Evolutionary conservation across 2,329 filamentous ascomycete species (phyloP), one percentile per base, ranked within the genome.

Genomic region (Fusarium albidum): DNA sequence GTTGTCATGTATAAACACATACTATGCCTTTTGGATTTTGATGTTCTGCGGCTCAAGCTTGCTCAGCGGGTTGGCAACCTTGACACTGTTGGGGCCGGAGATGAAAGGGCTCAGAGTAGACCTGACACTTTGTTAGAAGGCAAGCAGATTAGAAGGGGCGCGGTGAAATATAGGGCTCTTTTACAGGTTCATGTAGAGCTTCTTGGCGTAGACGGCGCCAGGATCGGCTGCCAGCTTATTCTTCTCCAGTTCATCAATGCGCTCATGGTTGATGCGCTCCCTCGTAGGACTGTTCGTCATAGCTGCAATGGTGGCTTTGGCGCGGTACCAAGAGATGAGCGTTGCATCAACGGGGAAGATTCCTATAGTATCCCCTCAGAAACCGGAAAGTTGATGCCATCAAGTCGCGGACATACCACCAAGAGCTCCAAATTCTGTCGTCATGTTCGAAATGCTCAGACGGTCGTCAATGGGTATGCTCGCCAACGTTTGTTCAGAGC

Each of bases 61-160:
- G 6, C 79, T 75, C 1, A 98, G 73, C 0, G 94, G 91, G 0
- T 88, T 96, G 0, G 89, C 86, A 0, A 96, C 77, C 73, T 97
- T 97, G 68, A 96, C 92, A 0, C 90, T 93, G 75, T 97, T 96
- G 1, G 94, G 94, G 0, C 94, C 93, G 0, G 92, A 82, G 9
- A 97, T 87, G 50, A 90, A 93, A 0, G 93, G 93, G 0, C 91
- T 89, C 0, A 97, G 82, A 0, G 91, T 93, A 0, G 89, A n/a
- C n/a, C n/a, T n/a, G n/a, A n/a, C n/a, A n/a, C n/a, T n/a, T n/a
- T n/a, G n/a, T n/a, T n/a, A n/a, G n/a, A n/a, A n/a, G n/a, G n/a
- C n/a, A n/a, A n/a, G n/a, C n/a, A n/a, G n/a, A n/a, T n/a, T n/a
- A n/a, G n/a, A n/a, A n/a, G n/a, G n/a, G n/a, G n/a, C n/a, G n/a